Conservation (phyloP, 176 grass and related monocot genomes). For the Phoenix roebelenii region DNA sequence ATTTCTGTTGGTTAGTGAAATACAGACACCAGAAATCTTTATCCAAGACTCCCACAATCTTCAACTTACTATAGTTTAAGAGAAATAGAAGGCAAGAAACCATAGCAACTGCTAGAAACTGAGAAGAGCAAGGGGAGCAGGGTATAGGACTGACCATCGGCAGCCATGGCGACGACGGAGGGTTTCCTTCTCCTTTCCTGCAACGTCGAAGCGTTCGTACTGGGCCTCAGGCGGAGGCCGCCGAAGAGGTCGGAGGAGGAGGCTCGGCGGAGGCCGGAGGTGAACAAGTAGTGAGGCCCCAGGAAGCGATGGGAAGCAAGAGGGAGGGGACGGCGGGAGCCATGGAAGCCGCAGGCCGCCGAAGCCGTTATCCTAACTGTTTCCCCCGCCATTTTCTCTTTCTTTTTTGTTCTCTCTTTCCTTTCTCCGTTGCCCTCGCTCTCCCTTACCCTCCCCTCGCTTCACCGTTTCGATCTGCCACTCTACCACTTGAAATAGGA, state of each 20-base stretch:
- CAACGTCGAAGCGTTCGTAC: not conserved
- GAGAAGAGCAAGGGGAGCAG: too few relatives aligned
- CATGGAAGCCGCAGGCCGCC: constrained; percentile 13
- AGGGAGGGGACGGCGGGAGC: constrained; percentile 21
- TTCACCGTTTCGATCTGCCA: not conserved
- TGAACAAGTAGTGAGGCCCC: constrained; percentile 24
- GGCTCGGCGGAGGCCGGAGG: constrained; percentile 7
- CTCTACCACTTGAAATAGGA: too few relatives aligned
- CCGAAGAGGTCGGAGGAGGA: constrained; percentile 25
- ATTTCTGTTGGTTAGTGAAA: too few relatives aligned
- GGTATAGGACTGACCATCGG: constrained; percentile 36
- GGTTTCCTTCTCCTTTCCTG: constrained; percentile 30
- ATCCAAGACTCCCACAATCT: not conserved
- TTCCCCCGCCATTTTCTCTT: constrained; percentile 49
- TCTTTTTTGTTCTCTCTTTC: not conserved
- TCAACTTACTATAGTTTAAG: not conserved
- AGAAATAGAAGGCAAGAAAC: not conserved
- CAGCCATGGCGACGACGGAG: constrained; percentile 72
- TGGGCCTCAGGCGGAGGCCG: constrained; percentile 18
- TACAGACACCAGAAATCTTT: not conserved
- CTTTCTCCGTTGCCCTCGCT: not conserved
- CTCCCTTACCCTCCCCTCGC: not conserved
- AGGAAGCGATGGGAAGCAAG: constrained; percentile 52
- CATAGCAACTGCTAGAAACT: not conserved
- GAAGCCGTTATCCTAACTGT: constrained; percentile 25